phyloP scores from a whole-genome alignment of 441 rosid species.

The Pelargonium cotyledonis region DNA sequence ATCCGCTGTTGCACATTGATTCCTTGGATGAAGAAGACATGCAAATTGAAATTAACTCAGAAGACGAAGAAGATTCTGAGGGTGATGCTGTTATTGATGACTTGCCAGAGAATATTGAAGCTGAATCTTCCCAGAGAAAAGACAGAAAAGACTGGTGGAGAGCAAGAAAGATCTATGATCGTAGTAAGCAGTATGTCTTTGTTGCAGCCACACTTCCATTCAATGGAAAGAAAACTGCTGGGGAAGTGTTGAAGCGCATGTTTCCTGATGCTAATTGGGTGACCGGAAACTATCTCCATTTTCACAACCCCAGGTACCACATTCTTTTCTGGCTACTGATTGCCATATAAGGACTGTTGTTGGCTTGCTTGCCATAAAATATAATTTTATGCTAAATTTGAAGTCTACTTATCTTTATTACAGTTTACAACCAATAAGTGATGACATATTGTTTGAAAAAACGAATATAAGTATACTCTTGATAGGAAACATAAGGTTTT shows the following conservation, averaged over 20 bases:
- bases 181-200: constrained; percentile 87
- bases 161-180: constrained; percentile 54
- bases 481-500: too few relatives aligned
- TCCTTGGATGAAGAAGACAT: constrained; percentile 21
- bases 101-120: constrained; percentile 24
- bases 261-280: constrained; percentile 87
- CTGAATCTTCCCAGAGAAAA: constrained; percentile 22
- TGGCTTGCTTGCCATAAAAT: too few relatives aligned
- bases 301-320: constrained; percentile 79
- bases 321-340: neutral
- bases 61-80: constrained; percentile 37
- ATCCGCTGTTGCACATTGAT: constrained; percentile 23
- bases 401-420: too few relatives aligned
- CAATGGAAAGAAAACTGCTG: constrained; percentile 91
- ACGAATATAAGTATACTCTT: too few relatives aligned
- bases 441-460: too few relatives aligned
- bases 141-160: constrained; percentile 64
- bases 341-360: neutral
- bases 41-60: constrained; percentile 32
- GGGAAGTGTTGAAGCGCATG: constrained; percentile 75
- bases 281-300: constrained; percentile 85
- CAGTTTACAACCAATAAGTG: too few relatives aligned
- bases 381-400: too few relatives aligned
- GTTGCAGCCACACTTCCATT: constrained; percentile 93
- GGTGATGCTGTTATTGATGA: constrained; percentile 28